These are phyloP conservation scores for Podaxis sp. DNA, from an alignment of 768 basidiomycete genomes.

Conservation along the genomic window DNA sequence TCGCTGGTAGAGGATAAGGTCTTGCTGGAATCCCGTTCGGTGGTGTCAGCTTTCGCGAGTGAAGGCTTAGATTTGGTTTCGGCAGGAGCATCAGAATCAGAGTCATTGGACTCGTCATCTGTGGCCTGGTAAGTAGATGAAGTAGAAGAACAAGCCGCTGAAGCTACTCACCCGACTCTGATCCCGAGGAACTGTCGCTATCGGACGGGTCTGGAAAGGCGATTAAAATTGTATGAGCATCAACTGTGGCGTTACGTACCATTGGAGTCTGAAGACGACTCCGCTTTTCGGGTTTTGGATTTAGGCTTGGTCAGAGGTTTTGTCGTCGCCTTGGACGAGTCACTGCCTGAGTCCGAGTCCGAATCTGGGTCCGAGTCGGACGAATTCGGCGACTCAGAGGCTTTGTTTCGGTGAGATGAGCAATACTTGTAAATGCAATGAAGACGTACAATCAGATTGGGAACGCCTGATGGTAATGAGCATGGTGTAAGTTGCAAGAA, in stretches of 20 bases:
- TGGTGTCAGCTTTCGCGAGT: conserved; percentile 9
- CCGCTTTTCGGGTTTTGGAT: not conserved
- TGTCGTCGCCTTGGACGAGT: not conserved
- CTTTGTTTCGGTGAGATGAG: not conserved
- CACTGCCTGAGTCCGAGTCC: conserved; percentile 11
- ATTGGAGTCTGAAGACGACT: conserved; percentile 5
- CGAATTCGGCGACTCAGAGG: conserved; percentile 3
- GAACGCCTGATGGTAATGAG: not conserved
- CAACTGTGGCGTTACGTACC: not conserved
- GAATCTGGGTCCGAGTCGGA: conserved; percentile 22
- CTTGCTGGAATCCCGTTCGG: conserved; percentile 32
- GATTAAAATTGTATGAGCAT: not conserved
- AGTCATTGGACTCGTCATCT: conserved; percentile 34
- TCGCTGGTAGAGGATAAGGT: conserved; percentile 24
- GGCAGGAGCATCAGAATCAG: conserved; percentile 9
- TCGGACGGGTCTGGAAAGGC: conserved; percentile 1
- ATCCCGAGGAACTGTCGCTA: not conserved
- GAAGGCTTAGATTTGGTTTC: conserved; percentile 12
- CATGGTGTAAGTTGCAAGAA: conserved; percentile 11
- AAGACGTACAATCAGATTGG: conserved; percentile 2
- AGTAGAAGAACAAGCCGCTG: conserved; percentile 8
- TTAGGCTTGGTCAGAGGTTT: not conserved
- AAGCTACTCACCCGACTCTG: conserved; percentile 1
- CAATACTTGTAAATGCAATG: not conserved
- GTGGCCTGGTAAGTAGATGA: not conserved